phyloP scores from a whole-genome alignment of 2,329 filamentous ascomycete species.

The Ilyonectria destructans region DNA sequence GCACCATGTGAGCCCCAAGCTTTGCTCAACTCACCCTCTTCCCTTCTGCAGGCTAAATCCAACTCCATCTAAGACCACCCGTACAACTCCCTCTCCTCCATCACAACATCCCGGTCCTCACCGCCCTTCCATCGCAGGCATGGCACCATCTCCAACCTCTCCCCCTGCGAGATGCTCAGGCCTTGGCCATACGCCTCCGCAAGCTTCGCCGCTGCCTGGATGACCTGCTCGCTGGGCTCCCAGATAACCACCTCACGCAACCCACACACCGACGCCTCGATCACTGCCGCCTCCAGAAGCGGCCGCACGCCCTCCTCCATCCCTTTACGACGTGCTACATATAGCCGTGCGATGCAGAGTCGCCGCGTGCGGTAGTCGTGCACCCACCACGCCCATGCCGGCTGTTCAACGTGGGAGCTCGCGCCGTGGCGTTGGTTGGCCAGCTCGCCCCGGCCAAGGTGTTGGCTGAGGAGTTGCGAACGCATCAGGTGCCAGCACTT shows the following conservation, averaged over 20 bases:
- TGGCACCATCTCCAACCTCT: conserved; percentile 53
- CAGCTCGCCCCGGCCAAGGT: conserved; percentile 36
- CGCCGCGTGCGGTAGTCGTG: conserved; percentile 52
- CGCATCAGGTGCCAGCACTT: conserved; percentile 54
- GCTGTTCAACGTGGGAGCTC: conserved; percentile 34
- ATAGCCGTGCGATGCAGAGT: conserved; percentile 40
- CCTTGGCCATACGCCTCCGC: conserved; percentile 56
- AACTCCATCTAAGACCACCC: conserved; percentile 25
- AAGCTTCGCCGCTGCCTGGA: conserved; percentile 49
- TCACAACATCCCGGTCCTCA: conserved; percentile 44
- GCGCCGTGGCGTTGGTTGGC: conserved; percentile 14
- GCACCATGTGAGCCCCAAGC: conserved; percentile 5
- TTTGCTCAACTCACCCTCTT: conserved; percentile 1
- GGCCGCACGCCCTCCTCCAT: conserved; percentile 46
- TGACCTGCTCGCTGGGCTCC: conserved; percentile 54
- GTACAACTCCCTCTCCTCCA: conserved; percentile 46
- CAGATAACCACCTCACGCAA: conserved; percentile 55
- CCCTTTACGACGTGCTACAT: conserved; percentile 38
- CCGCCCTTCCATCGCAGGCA: conserved; percentile 57
- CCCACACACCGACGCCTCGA: conserved; percentile 52
- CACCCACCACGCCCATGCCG: conserved; percentile 55
- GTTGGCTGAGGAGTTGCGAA: conserved; percentile 47
- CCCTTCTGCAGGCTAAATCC: conserved; percentile 22
- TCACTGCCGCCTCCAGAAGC: conserved; percentile 54
- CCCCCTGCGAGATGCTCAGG: conserved; percentile 46